phyloP scores from a whole-genome alignment of 2,329 filamentous ascomycete species.

The Aureobasidium sp. region DNA sequence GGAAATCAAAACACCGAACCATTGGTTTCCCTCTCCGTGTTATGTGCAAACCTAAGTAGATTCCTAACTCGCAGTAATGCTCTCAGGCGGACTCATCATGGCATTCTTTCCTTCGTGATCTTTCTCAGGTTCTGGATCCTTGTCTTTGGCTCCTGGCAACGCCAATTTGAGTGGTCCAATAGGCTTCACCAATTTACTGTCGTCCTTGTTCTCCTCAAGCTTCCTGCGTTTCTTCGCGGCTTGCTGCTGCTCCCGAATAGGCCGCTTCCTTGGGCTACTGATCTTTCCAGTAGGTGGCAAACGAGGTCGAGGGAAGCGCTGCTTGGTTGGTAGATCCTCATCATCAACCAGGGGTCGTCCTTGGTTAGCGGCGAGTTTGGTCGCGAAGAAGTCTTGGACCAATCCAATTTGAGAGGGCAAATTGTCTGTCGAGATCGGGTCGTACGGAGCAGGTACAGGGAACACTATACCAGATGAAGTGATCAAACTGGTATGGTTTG shows the following conservation, averaged over 20 bases:
- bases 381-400: slow-evolving; percentile 82
- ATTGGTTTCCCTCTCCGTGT: background rate
- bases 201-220: slow-evolving; percentile 32
- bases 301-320: slow-evolving; percentile 57
- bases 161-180: slow-evolving; percentile 41
- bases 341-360: slow-evolving; percentile 83
- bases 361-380: slow-evolving; percentile 75
- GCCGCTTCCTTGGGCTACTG: slow-evolving; percentile 71
- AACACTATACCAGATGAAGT: slow-evolving; percentile 55
- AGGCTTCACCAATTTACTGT: slow-evolving; percentile 36
- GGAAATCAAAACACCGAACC: background rate
- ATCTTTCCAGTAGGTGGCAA: slow-evolving; percentile 75
- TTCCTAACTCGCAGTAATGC: slow-evolving; percentile 37
- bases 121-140: slow-evolving; percentile 55
- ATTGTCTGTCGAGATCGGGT: slow-evolving; percentile 70
- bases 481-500: slow-evolving; percentile 58
- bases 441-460: slow-evolving; percentile 57
- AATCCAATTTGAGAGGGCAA: slow-evolving; percentile 75
- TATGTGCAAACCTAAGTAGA: slow-evolving; percentile 4
- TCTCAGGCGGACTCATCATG: slow-evolving; percentile 82
- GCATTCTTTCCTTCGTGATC: slow-evolving; percentile 58
- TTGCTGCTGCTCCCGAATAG: slow-evolving; percentile 71
- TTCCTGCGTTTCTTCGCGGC: slow-evolving; percentile 86
- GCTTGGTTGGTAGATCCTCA: slow-evolving; percentile 87
- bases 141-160: slow-evolving; percentile 34